These are phyloP conservation scores for Pilasporangium apinafurcum DNA, from an alignment of 352 stramenopile genomes.

Conservation along the genomic window DNA sequence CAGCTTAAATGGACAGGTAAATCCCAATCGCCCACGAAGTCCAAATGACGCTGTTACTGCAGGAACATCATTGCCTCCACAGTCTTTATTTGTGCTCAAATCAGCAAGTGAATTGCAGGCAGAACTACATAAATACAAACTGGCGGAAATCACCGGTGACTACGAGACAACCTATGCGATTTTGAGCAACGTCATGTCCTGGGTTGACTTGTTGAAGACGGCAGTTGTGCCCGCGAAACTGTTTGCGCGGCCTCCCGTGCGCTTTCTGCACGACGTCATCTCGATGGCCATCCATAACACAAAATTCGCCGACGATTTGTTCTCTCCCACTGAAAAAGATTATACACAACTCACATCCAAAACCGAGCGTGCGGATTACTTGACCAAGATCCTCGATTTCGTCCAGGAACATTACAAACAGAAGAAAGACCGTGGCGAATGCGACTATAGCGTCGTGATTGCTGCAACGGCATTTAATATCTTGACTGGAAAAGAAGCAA, in stretches of 20 bases:
- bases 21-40: constrained; percentile 2
- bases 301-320: constrained; percentile 39
- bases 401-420: constrained; percentile 51
- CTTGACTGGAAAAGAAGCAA: constrained; percentile 65
- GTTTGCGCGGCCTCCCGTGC: constrained; percentile 66
- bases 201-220: constrained; percentile 71
- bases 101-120: constrained; percentile 19
- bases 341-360: constrained; percentile 65
- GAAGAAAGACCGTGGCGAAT: constrained; percentile 9
- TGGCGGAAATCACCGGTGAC: constrained; percentile 40
- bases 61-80: no score
- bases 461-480: constrained; percentile 75
- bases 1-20: background rate
- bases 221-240: constrained; percentile 57
- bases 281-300: constrained; percentile 67
- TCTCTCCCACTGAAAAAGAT: constrained; percentile 42
- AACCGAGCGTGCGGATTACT: constrained; percentile 66
- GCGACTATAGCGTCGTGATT: constrained; percentile 27
- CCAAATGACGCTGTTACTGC: no score
- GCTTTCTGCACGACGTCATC: constrained; percentile 78
- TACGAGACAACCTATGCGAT: constrained; percentile 64
- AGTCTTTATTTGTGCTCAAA: constrained; percentile 56
- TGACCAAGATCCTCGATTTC: constrained; percentile 69
- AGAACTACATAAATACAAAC: constrained; percentile 27
- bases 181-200: constrained; percentile 66